phyloP scores from a whole-genome alignment of 768 basidiomycete genomes.

The Collybia mongolica region DNA sequence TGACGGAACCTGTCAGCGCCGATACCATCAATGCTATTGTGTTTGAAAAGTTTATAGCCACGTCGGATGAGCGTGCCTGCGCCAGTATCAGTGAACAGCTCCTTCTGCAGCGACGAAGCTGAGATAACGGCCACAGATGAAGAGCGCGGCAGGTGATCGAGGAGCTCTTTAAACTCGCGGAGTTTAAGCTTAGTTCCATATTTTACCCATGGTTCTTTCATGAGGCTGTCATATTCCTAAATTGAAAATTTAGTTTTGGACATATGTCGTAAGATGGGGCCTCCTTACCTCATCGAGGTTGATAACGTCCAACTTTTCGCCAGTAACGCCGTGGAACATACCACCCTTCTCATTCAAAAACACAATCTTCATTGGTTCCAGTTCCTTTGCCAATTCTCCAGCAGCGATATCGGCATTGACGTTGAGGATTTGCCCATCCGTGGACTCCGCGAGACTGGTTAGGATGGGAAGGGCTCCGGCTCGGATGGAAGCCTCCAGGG shows the following conservation, averaged over 20 bases:
- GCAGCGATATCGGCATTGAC: conserved; percentile 99
- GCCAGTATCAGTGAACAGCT: conserved; percentile 97
- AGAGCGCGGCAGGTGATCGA: conserved; percentile 96
- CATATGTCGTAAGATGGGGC: too few relatives aligned
- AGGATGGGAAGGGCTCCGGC: conserved; percentile 96
- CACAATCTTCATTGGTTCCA: conserved; percentile 98
- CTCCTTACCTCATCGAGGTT: conserved; percentile 87
- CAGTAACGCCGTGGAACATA: conserved; percentile 94
- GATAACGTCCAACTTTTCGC: conserved; percentile 94
- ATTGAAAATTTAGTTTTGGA: not conserved
- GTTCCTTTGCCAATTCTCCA: conserved; percentile 95
- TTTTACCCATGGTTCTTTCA: conserved; percentile 99
- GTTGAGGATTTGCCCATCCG: conserved; percentile 97
- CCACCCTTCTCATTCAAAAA: conserved; percentile 99
- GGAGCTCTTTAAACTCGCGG: conserved; percentile 97
- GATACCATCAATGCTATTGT: conserved; percentile 74
- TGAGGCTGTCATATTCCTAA: conserved; percentile 91
- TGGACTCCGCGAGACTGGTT: conserved; percentile 90
- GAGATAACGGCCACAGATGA: conserved; percentile 99
- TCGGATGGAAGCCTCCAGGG: conserved; percentile 94
- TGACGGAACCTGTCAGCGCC: conserved; percentile 95
- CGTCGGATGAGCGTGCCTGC: conserved; percentile 98
- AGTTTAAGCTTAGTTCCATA: conserved; percentile 99
- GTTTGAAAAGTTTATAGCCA: conserved; percentile 97
- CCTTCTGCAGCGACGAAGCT: conserved; percentile 88